phyloP scores from a whole-genome alignment of 176 grass and related monocot species.

The Oryza meyeriana region DNA sequence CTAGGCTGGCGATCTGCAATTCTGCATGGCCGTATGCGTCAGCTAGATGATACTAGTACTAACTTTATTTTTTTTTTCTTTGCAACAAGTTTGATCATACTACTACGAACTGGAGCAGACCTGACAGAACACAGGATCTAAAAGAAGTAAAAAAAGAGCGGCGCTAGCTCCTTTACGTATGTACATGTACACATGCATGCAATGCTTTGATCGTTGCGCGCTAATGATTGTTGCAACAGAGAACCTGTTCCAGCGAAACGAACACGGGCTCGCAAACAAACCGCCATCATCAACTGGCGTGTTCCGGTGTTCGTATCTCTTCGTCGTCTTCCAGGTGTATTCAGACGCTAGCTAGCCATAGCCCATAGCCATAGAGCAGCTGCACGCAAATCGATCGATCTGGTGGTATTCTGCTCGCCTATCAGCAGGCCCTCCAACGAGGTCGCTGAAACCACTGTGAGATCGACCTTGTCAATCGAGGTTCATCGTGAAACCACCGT shows the following conservation, averaged over 20 bases:
- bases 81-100: neutral
- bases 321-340: conserved; percentile 10
- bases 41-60: neutral
- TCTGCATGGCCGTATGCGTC: neutral
- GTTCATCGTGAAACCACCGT: too few species aligned
- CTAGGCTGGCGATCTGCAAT: neutral
- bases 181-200: neutral
- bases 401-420: neutral
- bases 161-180: neutral
- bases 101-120: neutral
- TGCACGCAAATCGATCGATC: neutral
- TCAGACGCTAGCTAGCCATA: too few species aligned
- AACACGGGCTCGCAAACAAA: conserved; percentile 55
- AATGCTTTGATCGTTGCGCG: neutral
- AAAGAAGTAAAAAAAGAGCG: neutral
- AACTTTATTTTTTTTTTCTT: neutral
- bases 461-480: neutral
- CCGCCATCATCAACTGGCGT: conserved; percentile 21
- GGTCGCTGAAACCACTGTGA: neutral
- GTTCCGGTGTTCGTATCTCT: neutral
- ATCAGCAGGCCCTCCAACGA: neutral
- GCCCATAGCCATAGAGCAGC: neutral
- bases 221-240: conserved; percentile 40
- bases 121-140: neutral
- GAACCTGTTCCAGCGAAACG: conserved; percentile 20